Percentiles rank a stretch among this genome's conserved stretches.
These are phyloP conservation scores for Hypoxylon rickii DNA, from an alignment of 495 filamentous ascomycete species.

Conservation along the genomic window DNA sequence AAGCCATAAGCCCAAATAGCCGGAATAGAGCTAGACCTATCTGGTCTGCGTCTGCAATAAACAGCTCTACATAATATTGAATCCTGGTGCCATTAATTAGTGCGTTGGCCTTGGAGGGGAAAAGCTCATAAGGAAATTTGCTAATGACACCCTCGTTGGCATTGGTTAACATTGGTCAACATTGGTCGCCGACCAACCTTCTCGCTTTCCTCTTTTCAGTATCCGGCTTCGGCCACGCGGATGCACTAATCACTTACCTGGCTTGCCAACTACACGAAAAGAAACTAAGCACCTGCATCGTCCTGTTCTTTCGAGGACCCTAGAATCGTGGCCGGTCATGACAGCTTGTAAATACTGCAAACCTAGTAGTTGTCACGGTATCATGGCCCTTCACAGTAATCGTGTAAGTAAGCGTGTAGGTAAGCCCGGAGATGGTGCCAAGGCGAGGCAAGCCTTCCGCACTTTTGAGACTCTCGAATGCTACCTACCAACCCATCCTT, in stretches of 20 bases:
- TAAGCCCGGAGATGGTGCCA: no score
- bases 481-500: no score
- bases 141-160: constrained; percentile 35
- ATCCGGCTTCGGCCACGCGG: constrained; percentile 30
- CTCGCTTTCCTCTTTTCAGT: constrained; percentile 13
- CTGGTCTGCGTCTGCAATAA: constrained; percentile 23
- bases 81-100: constrained; percentile 31
- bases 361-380: neutral
- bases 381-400: constrained; percentile 30
- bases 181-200: constrained; percentile 33
- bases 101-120: constrained; percentile 21
- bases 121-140: constrained; percentile 26
- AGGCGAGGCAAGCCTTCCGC: constrained; percentile 31
- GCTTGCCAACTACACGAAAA: no score
- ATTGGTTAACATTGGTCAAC: no score
- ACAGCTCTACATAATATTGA: constrained; percentile 32
- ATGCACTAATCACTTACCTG: constrained; percentile 13
- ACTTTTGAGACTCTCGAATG: constrained; percentile 28
- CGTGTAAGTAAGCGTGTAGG: no score
- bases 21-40: constrained; percentile 30
- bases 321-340: neutral
- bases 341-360: neutral
- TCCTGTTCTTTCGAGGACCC: no score
- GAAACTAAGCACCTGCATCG: no score
- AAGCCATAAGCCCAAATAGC: constrained; percentile 24